Conservation (phyloP, 345 rosid genomes). For the Iberis pinnata region DNA sequence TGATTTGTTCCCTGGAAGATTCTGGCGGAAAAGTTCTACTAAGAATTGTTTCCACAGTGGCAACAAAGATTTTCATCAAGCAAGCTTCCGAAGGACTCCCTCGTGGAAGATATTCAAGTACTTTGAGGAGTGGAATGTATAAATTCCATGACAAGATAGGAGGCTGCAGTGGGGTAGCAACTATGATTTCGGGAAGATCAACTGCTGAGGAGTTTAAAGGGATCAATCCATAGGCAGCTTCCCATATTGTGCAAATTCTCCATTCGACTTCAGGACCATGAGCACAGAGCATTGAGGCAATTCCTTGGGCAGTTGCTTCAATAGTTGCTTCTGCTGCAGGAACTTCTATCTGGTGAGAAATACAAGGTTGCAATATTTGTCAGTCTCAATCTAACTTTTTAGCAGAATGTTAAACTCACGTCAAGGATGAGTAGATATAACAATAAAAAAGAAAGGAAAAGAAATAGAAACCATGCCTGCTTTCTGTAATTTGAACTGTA, state of each 20-base stretch:
- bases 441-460: neutral
- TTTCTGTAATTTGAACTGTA: conserved; percentile 69
- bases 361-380: conserved; percentile 21
- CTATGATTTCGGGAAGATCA: conserved; percentile 96
- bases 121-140: conserved; percentile 93
- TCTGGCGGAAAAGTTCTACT: conserved; percentile 79
- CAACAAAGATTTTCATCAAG: conserved; percentile 91
- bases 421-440: conserved; percentile 10
- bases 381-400: conserved; percentile 14
- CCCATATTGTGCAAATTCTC: conserved; percentile 99
- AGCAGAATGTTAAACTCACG: conserved; percentile 1
- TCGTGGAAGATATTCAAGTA: conserved; percentile 92
- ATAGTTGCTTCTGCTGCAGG: conserved; percentile 96
- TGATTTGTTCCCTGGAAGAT: conserved; percentile 42
- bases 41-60: conserved; percentile 88
- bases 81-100: conserved; percentile 99
- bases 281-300: conserved; percentile 99
- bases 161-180: conserved; percentile 89
- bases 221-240: conserved; percentile 94
- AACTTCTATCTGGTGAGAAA: conserved; percentile 65
- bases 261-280: conserved; percentile 99
- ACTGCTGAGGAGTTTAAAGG: conserved; percentile 92
- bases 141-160: conserved; percentile 88
- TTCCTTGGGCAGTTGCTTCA: conserved; percentile 99
- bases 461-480: conserved; percentile 47